A percentile compares a stretch with the other conserved stretches of the same genome.
Evolutionary conservation across 2,329 filamentous ascomycete species (phyloP).

Genomic region (Penicillium sp.): DNA sequence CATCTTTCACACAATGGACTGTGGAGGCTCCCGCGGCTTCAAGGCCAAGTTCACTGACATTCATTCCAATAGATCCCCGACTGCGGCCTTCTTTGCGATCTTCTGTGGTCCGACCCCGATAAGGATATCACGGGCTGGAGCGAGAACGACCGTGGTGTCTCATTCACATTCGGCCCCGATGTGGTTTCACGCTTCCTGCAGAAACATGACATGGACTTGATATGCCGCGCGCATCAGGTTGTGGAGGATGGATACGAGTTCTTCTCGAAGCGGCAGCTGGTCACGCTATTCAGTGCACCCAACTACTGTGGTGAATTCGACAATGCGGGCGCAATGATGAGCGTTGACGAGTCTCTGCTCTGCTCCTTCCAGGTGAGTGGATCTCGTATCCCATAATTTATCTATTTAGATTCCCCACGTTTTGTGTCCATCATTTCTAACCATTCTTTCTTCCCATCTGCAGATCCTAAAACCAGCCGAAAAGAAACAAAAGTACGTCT

Average conservation of each 20-base stretch:
- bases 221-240: slow-evolving; percentile 97
- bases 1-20: slow-evolving; percentile 7
- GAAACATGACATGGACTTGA: slow-evolving; percentile 99
- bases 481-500: slow-evolving; percentile 99
- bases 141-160: slow-evolving; percentile 98
- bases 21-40: slow-evolving; percentile 39
- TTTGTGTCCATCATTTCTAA: slow-evolving; percentile 20
- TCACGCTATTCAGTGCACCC: slow-evolving; percentile 95
- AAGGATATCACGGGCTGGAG: slow-evolving; percentile 99
- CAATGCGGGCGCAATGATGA: slow-evolving; percentile 99
- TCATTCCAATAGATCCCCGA: slow-evolving; percentile 80
- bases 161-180: slow-evolving; percentile 97
- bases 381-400: background rate
- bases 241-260: slow-evolving; percentile 99
- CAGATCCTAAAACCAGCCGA: slow-evolving; percentile 99
- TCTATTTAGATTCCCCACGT: background rate
- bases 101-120: slow-evolving; percentile 98
- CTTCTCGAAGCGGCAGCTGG: slow-evolving; percentile 97
- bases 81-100: slow-evolving; percentile 94
- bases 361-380: slow-evolving; percentile 92
- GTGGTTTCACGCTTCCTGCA: slow-evolving; percentile 97
- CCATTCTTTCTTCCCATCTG: slow-evolving; percentile 15
- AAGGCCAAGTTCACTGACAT: slow-evolving; percentile 51
- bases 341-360: slow-evolving; percentile 95
- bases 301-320: slow-evolving; percentile 99